These are phyloP conservation scores for Musa beccarii DNA, from an alignment of 176 grass and related monocot species.

Conservation along the genomic window DNA sequence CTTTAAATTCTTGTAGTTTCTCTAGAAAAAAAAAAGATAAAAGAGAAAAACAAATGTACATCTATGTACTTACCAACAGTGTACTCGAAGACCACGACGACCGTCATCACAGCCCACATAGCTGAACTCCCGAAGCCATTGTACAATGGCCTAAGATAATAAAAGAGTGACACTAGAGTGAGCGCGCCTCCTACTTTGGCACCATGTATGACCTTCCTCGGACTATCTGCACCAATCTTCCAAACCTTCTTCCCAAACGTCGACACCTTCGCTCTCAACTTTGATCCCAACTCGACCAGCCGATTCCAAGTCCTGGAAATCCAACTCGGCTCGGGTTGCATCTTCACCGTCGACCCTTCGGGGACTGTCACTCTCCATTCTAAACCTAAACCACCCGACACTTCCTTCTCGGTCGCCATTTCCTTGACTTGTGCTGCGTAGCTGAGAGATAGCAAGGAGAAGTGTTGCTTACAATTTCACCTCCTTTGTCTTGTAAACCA, in stretches of 20 bases:
- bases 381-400: neutral
- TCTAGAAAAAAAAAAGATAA: too few species aligned
- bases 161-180: conserved; percentile 7
- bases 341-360: neutral
- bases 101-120: conserved; percentile 21
- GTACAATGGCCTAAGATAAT: neutral
- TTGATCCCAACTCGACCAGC: neutral
- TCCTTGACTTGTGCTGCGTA: neutral
- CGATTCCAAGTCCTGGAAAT: neutral
- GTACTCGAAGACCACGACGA: conserved; percentile 11
- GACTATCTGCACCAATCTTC: neutral
- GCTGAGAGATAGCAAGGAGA: too few species aligned
- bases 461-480: too few species aligned
- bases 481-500: too few species aligned
- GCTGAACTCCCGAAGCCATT: neutral
- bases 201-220: neutral
- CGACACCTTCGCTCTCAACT: neutral
- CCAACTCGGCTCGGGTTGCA: neutral
- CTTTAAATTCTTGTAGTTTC: too few species aligned
- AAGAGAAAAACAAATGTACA: too few species aligned
- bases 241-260: neutral
- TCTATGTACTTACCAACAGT: conserved; percentile 1
- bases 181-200: conserved; percentile 2
- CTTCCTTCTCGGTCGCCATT: neutral
- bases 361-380: neutral